A percentile compares a stretch with the other conserved stretches of the same genome.
These are phyloP conservation scores for Dendrobium chrysotoxum DNA, from an alignment of 106 monocot genomes.

Conservation along the genomic window DNA sequence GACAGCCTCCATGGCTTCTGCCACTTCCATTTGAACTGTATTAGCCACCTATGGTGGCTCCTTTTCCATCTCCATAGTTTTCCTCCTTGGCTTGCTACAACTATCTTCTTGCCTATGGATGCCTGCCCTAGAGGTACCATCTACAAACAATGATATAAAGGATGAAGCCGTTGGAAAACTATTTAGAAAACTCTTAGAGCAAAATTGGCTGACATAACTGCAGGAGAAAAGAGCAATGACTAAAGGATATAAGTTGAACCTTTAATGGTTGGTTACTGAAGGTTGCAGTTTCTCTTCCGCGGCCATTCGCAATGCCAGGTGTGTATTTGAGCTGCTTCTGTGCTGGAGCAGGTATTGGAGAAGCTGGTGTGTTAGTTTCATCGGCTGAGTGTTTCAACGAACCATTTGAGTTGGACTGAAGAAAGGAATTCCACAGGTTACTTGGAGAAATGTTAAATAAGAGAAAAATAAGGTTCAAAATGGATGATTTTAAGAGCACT, in stretches of 20 bases:
- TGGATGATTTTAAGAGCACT: not conserved
- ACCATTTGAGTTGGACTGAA: slow-evolving; percentile 50
- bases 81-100: slow-evolving; percentile 55
- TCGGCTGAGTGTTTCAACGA: slow-evolving; percentile 64
- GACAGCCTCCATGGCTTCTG: slow-evolving; percentile 96
- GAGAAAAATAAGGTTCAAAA: not conserved
- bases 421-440: not conserved
- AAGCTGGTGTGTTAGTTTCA: slow-evolving; percentile 51
- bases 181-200: not conserved
- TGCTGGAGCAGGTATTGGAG: slow-evolving; percentile 74
- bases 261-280: slow-evolving; percentile 43
- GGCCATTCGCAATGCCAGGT: slow-evolving; percentile 80
- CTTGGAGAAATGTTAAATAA: not conserved
- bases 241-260: slow-evolving; percentile 25
- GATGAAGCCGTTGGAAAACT: no score
- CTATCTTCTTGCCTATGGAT: slow-evolving; percentile 56
- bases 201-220: not conserved
- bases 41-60: slow-evolving; percentile 90
- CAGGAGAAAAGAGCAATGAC: not conserved
- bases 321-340: slow-evolving; percentile 96
- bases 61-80: slow-evolving; percentile 97
- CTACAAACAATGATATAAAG: slow-evolving; percentile 11
- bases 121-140: slow-evolving; percentile 64
- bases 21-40: slow-evolving; percentile 99
- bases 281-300: slow-evolving; percentile 32